Base-by-base conservation (phyloP, 164 flowering plant genomes). In the Nelumbo lutea region DNA sequence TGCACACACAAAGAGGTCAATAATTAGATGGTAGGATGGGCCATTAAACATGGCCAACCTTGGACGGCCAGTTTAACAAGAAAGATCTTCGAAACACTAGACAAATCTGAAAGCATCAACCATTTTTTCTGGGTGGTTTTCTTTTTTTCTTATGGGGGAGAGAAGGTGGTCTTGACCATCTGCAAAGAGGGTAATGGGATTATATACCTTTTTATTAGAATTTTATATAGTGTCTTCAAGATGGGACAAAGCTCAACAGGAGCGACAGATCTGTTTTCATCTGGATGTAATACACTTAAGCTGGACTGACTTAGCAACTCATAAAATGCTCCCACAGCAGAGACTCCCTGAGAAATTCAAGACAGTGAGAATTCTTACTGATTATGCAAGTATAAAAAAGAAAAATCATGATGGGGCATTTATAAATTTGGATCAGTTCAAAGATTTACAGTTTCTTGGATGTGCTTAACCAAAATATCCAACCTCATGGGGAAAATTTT, bases 221-320 rank as follows among this genome's bases (percentile, higher is more conserved):
- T 88, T 73, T 76, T 85, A 59, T 91, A 88, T 10, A 93, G 81
- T 51, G 87, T 90, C 85, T 85, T 91, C 68, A 93, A 72, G 74
- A 93, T 91, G 58, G 98, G 98, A 78, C 98, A 93, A 10, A 93
- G 89, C 82, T 88, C 94, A 45, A 87, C 94, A 2, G 96, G 94
- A 61, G 91, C 94, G 9, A 93, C 91, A 7, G 84, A 89, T 76
- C 83, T 84, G 70, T 85, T 85, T 53, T 83, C 92, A 62, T 79
- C 93, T 14, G 97, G 88, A 68, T 85, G 88, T 51, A 78, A 53
- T 47, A 91, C 78, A 59, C 83, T 93, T 74, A 93, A 78, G 80
- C 86, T 76, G 52, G 87, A 75, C 67, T 93, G 94, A 69, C 97
- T 85, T 39, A 93, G 83, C 72, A 93, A 85, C 76, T 88, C 86